phyloP scores from a whole-genome alignment of 176 grass and related monocot species.

The Musa schizocarpa region DNA sequence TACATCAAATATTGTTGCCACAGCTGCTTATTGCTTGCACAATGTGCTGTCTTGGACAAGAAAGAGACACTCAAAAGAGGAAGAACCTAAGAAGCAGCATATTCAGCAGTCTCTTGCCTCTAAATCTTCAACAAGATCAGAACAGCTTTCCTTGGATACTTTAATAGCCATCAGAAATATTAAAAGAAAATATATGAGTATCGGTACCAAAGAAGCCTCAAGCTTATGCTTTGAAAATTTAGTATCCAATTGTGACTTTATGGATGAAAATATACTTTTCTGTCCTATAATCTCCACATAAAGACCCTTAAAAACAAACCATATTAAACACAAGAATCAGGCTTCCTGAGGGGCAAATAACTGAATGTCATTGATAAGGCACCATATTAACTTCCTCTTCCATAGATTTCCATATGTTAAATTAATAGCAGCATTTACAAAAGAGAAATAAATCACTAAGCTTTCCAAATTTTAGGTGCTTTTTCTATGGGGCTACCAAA shows the following conservation, averaged over 20 bases:
- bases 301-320: background rate
- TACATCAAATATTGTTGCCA: slow-evolving; percentile 90
- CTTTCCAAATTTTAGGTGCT: too few relatives aligned
- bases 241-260: background rate
- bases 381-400: background rate
- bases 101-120: background rate
- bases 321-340: slow-evolving; percentile 1
- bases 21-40: slow-evolving; percentile 27
- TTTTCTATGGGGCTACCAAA: too few relatives aligned
- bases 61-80: background rate
- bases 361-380: background rate
- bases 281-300: background rate
- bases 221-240: background rate
- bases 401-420: too few relatives aligned
- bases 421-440: too few relatives aligned
- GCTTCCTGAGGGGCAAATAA: background rate
- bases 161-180: background rate
- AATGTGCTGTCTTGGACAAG: background rate
- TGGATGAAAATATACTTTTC: background rate
- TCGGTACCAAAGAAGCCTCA: background rate
- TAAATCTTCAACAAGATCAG: background rate
- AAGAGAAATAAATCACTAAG: too few relatives aligned
- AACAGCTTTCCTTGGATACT: background rate
- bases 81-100: background rate
- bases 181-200: background rate